Conservation (phyloP, 495 filamentous ascomycete species). For the Aspergillus affinis region DNA sequence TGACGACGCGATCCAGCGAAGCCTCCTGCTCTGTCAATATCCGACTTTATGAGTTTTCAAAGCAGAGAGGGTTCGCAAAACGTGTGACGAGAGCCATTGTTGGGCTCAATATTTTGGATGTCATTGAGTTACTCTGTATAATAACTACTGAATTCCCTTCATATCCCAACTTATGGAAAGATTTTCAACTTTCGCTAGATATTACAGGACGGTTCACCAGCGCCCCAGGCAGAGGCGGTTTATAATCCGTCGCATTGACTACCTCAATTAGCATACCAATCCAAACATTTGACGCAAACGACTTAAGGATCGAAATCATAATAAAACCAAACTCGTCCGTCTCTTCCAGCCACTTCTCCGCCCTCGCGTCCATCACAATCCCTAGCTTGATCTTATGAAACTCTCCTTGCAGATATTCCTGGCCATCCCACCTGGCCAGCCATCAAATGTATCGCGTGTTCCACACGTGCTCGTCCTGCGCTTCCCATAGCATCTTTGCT, state of each 20-base stretch:
- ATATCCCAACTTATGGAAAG: too few relatives aligned
- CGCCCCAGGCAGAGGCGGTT: neutral
- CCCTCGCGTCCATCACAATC: neutral
- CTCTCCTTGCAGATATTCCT: neutral
- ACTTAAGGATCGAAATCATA: neutral
- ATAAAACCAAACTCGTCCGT: neutral
- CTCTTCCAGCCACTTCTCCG: neutral
- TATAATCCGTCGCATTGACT: neutral
- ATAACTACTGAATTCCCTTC: too few relatives aligned
- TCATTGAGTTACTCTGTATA: too few relatives aligned
- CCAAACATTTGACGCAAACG: neutral
- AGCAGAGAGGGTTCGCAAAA: too few relatives aligned
- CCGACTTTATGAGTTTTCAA: too few relatives aligned
- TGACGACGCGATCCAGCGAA: too few relatives aligned
- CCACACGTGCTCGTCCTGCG: neutral
- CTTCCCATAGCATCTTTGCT: neutral
- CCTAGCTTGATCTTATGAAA: neutral
- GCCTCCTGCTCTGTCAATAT: too few relatives aligned
- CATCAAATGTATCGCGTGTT: neutral
- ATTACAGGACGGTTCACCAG: neutral
- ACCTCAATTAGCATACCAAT: neutral
- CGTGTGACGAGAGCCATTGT: too few relatives aligned
- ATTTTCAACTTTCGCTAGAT: neutral
- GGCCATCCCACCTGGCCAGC: neutral
- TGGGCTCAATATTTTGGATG: too few relatives aligned